These are phyloP conservation scores for Penicillium brasilianum DNA, from an alignment of 2,329 filamentous ascomycete species.

Conservation along the genomic window DNA sequence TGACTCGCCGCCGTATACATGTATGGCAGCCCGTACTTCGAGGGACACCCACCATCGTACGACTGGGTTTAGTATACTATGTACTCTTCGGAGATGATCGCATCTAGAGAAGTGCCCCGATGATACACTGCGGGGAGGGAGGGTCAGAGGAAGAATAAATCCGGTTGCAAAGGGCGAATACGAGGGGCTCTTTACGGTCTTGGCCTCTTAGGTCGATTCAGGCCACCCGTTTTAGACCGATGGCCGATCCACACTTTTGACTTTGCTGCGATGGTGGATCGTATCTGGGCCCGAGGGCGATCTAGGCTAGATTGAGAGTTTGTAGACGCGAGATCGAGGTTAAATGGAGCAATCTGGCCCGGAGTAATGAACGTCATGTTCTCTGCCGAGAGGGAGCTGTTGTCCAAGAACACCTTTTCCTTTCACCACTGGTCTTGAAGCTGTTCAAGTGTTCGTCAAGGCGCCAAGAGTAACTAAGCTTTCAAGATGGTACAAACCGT, in stretches of 20 bases:
- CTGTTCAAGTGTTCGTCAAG: background rate
- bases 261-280: background rate
- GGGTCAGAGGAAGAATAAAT: constrained; percentile 3
- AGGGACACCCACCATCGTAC: constrained; percentile 20
- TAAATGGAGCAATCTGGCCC: too few species aligned
- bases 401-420: background rate
- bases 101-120: background rate
- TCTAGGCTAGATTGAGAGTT: background rate
- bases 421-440: background rate
- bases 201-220: background rate
- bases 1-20: constrained; percentile 31
- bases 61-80: background rate
- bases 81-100: background rate
- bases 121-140: background rate
- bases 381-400: background rate
- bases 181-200: background rate
- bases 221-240: background rate
- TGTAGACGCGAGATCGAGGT: too few species aligned
- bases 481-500: background rate
- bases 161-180: constrained; percentile 4
- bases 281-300: background rate
- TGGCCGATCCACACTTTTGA: background rate
- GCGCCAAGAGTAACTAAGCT: background rate
- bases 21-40: constrained; percentile 30
- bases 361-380: too few species aligned